These are phyloP conservation scores for Hanseniaspora gamundiae DNA, from an alignment of 1,139 yeast species.

Conservation along the genomic window DNA sequence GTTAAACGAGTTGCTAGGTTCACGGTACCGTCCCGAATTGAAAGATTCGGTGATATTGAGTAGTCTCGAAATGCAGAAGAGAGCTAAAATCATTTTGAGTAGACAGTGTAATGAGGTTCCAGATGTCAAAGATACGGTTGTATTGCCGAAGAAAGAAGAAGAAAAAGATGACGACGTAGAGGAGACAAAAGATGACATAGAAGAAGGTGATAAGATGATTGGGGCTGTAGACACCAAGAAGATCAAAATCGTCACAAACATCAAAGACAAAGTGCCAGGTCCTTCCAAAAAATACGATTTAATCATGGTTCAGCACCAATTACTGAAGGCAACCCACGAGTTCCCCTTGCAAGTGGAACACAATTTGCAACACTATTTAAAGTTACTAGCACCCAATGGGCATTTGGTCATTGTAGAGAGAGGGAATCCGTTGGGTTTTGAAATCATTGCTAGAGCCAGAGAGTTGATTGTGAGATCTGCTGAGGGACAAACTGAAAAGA, in stretches of 20 bases:
- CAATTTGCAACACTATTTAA: conserved; percentile 47
- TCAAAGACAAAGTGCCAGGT: conserved; percentile 38
- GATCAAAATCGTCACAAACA: conserved; percentile 40
- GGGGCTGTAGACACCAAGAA: conserved; percentile 52
- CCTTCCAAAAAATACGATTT: conserved; percentile 49
- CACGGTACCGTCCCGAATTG: conserved; percentile 41
- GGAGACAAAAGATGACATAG: conserved; percentile 14
- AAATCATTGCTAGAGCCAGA: conserved; percentile 78
- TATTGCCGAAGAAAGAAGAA: conserved; percentile 13
- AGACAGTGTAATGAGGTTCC: conserved; percentile 49
- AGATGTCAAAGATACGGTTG: too few relatives aligned
- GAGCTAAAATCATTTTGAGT: conserved; percentile 66
- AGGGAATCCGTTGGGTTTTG: conserved; percentile 86
- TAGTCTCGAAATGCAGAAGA: conserved; percentile 57
- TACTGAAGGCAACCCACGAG: conserved; percentile 44
- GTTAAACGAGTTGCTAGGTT: conserved; percentile 68
- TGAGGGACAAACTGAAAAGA: conserved; percentile 43
- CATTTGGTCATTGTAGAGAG: conserved; percentile 69
- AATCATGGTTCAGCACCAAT: conserved; percentile 75
- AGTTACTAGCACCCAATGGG: conserved; percentile 63
- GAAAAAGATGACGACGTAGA: conserved; percentile 9
- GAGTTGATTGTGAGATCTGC: conserved; percentile 83
- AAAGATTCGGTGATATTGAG: conserved; percentile 72
- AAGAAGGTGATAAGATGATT: conserved; percentile 23
- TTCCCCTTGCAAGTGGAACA: conserved; percentile 69